Percentiles rank a stretch among this genome's conserved stretches.
Conservation (phyloP, 2,329 filamentous ascomycete genomes). For the Xylaria sp. region DNA sequence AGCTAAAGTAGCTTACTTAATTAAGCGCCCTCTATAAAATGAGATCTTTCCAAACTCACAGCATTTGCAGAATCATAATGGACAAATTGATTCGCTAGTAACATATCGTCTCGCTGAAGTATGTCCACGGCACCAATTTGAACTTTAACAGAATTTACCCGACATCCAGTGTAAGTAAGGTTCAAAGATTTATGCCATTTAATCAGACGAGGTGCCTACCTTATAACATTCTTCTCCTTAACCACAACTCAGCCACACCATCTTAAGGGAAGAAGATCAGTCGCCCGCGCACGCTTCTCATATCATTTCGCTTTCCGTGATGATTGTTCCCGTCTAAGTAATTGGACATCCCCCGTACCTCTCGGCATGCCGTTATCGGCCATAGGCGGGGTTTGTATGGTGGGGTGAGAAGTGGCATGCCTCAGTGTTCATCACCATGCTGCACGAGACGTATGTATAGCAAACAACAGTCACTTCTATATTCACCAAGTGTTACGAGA, state of each 20-base stretch:
- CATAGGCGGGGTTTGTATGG: slow-evolving; percentile 29
- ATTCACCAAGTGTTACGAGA: not conserved
- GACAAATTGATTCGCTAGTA: not conserved
- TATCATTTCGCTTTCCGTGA: not conserved
- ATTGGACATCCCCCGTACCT: not conserved
- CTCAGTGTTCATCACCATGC: slow-evolving; percentile 3
- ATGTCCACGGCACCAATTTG: too few species aligned
- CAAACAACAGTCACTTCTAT: not conserved
- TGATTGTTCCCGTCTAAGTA: not conserved
- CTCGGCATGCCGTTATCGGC: slow-evolving; percentile 37
- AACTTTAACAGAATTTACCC: too few species aligned
- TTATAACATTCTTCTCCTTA: not conserved
- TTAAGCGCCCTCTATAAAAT: not conserved
- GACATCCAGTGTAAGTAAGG: not conserved
- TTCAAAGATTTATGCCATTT: not conserved
- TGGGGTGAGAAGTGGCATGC: slow-evolving; percentile 19
- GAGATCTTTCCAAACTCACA: not conserved
- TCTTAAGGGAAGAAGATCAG: not conserved
- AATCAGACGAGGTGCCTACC: too few species aligned
- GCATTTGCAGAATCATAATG: not conserved
- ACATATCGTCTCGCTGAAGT: not conserved
- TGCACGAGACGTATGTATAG: not conserved
- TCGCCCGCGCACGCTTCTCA: not conserved
- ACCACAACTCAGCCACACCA: slow-evolving; percentile 1
- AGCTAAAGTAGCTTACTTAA: not conserved